These are phyloP conservation scores for Pleurotus salmoneostramineus DNA, from an alignment of 768 basidiomycete species.

Conservation along the genomic window DNA sequence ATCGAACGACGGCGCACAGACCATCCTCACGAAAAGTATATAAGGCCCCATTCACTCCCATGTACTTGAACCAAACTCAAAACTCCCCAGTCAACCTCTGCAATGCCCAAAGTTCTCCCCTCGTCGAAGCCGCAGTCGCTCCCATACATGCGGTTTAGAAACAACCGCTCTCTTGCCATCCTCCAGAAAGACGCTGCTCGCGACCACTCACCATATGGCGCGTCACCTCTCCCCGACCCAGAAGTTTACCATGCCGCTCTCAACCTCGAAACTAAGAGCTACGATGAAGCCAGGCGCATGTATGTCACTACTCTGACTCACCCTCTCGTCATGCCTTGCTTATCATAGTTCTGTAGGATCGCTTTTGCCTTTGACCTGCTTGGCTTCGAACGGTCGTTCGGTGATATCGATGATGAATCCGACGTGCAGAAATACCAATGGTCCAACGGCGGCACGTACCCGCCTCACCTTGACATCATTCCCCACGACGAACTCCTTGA, in stretches of 20 bases:
- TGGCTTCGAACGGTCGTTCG: conserved; percentile 2
- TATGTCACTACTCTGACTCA: background rate
- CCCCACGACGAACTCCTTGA: conserved; percentile 7
- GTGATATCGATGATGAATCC: background rate
- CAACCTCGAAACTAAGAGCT: background rate
- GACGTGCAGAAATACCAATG: conserved; percentile 11
- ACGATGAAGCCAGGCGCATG: background rate
- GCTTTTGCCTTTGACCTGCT: conserved; percentile 1
- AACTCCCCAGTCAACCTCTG: background rate
- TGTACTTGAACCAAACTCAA: no score
- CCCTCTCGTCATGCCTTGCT: background rate
- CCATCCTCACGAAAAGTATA: no score
- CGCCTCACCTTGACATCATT: conserved; percentile 16
- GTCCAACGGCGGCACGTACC: conserved; percentile 13
- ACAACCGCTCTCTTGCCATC: background rate
- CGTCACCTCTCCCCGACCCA: background rate
- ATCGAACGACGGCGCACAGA: no score
- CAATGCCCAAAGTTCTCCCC: background rate
- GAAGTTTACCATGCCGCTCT: background rate
- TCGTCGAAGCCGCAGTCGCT: background rate
- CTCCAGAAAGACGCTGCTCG: background rate
- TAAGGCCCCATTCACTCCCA: no score
- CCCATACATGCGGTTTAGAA: background rate
- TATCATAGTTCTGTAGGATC: background rate
- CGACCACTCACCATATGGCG: background rate